Percentiles rank a stretch among this genome's conserved stretches.
phyloP scores from a whole-genome alignment of 208 protist species.

The Trypanosoma caninum region DNA sequence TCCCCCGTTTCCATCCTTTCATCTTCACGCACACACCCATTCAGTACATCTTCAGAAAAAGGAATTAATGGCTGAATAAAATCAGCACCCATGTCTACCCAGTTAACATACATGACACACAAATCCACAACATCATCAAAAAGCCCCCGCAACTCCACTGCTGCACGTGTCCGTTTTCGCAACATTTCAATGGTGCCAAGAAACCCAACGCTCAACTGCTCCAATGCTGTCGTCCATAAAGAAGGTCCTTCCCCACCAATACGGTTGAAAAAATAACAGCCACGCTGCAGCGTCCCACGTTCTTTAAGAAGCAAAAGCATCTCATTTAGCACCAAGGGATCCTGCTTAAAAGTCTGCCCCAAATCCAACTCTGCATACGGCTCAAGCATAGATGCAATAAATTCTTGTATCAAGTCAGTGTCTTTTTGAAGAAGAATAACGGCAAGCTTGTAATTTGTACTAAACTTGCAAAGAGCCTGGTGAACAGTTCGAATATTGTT shows the following conservation, averaged over 20 bases:
- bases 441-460: conserved; percentile 72
- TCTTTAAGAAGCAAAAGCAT: conserved; percentile 57
- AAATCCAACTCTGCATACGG: conserved; percentile 70
- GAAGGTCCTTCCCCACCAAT: conserved; percentile 54
- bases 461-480: conserved; percentile 62
- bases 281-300: conserved; percentile 51
- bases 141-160: conserved; percentile 39
- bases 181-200: conserved; percentile 41
- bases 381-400: conserved; percentile 69
- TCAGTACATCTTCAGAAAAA: conserved; percentile 41
- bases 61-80: conserved; percentile 27
- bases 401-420: conserved; percentile 70
- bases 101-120: conserved; percentile 74
- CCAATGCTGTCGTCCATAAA: conserved; percentile 48
- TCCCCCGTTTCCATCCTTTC: conserved; percentile 2
- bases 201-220: conserved; percentile 53
- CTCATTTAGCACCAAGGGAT: conserved; percentile 47
- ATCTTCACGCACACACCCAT: conserved; percentile 42
- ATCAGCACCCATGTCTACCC: conserved; percentile 34
- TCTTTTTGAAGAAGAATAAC: conserved; percentile 82
- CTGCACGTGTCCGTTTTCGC: conserved; percentile 35
- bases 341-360: conserved; percentile 48
- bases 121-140: conserved; percentile 63
- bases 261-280: conserved; percentile 86
- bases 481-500: conserved; percentile 62